Percentiles rank a stretch among this genome's conserved stretches.
These are phyloP conservation scores for Yamadazyma jaroonii DNA, from an alignment of 1,139 yeast species.

Conservation along the genomic window DNA sequence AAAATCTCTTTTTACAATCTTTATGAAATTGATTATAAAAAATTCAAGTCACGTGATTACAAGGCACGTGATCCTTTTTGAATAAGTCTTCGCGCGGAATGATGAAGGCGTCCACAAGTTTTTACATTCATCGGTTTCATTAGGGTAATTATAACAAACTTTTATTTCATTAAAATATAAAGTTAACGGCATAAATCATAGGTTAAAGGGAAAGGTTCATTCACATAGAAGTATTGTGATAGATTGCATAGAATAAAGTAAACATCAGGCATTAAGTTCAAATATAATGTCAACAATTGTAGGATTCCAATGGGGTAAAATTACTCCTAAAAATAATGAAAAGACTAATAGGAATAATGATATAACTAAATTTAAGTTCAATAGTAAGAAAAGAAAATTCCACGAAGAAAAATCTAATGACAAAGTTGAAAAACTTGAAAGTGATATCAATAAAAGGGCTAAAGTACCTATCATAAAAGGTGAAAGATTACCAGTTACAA, in stretches of 20 bases:
- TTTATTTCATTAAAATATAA: neutral
- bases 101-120: constrained; percentile 1
- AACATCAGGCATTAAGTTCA: too few species aligned
- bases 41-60: too few species aligned
- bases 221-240: constrained; percentile 42
- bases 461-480: constrained; percentile 47
- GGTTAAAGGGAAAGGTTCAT: neutral
- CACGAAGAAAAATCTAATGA: constrained; percentile 12
- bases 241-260: constrained; percentile 28
- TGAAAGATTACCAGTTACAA: constrained; percentile 52
- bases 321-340: constrained; percentile 14
- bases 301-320: constrained; percentile 34
- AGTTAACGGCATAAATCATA: neutral
- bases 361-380: constrained; percentile 1
- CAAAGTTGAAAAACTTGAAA: constrained; percentile 1
- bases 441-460: constrained; percentile 24
- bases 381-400: constrained; percentile 14
- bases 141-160: neutral
- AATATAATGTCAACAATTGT: constrained; percentile 18
- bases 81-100: neutral
- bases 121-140: neutral
- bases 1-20: too few species aligned
- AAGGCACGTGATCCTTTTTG: too few species aligned
- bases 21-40: too few species aligned
- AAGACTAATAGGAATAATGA: constrained; percentile 8